These are phyloP conservation scores for Myxozyma mucilagina DNA, from an alignment of 805 yeast genomes.

Conservation along the genomic window DNA sequence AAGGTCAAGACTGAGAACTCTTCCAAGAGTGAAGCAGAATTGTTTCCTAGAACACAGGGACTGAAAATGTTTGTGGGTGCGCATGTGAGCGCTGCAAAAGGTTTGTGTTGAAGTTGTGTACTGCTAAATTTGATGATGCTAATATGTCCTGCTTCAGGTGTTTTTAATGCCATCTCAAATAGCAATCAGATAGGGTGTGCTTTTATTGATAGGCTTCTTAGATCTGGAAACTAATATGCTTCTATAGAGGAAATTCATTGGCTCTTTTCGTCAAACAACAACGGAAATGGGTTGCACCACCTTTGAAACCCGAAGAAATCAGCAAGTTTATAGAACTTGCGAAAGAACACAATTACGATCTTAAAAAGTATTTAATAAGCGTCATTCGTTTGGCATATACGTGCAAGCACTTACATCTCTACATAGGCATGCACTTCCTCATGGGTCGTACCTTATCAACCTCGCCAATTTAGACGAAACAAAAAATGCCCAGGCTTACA, in stretches of 20 bases:
- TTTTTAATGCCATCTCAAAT: slow-evolving; percentile 65
- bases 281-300: slow-evolving; percentile 86
- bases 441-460: slow-evolving; percentile 92
- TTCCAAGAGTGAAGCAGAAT: slow-evolving; percentile 14
- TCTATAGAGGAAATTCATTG: slow-evolving; percentile 66
- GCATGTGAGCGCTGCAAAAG: slow-evolving; percentile 28
- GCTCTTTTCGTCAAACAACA: slow-evolving; percentile 91
- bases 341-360: slow-evolving; percentile 62
- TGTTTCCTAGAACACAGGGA: slow-evolving; percentile 48
- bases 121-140: neutral
- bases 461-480: slow-evolving; percentile 85
- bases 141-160: slow-evolving; percentile 38
- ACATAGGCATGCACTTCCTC: slow-evolving; percentile 72
- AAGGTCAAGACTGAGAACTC: slow-evolving; percentile 3
- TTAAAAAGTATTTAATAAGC: slow-evolving; percentile 47
- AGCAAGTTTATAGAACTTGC: slow-evolving; percentile 65
- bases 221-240: neutral
- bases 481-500: slow-evolving; percentile 73
- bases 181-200: slow-evolving; percentile 53
- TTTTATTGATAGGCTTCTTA: neutral
- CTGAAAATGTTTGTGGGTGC: slow-evolving; percentile 39
- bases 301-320: slow-evolving; percentile 65
- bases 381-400: neutral
- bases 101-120: neutral
- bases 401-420: neutral